Percentiles rank a stretch among this genome's conserved stretches.
These are phyloP conservation scores for Chrysophaeum taylorii DNA, from an alignment of 352 stramenopile genomes.

Conservation along the genomic window DNA sequence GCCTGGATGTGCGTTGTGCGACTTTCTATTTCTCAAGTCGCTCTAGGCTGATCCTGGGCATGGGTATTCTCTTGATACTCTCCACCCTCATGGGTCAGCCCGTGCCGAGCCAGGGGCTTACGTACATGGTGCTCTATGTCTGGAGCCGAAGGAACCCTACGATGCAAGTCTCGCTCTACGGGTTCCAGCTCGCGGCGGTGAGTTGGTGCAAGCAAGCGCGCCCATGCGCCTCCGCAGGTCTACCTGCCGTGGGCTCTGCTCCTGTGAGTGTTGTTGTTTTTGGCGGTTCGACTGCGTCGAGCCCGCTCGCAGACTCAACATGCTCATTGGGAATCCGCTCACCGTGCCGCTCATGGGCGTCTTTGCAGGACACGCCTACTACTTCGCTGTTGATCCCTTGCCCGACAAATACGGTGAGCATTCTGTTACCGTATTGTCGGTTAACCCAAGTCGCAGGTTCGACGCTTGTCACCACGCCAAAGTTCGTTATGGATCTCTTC, in stretches of 20 bases:
- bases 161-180: conserved; percentile 62
- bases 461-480: neutral
- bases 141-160: conserved; percentile 70
- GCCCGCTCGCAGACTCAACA: too few relatives aligned
- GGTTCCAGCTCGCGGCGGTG: conserved; percentile 63
- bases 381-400: conserved; percentile 70
- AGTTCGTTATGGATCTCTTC: neutral
- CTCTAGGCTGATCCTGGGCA: neutral
- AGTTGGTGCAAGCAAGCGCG: too few relatives aligned
- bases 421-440: too few relatives aligned
- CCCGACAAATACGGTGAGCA: conserved; percentile 24
- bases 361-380: conserved; percentile 69
- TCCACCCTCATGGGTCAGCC: conserved; percentile 63
- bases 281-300: too few relatives aligned
- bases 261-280: too few relatives aligned
- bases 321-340: conserved; percentile 67
- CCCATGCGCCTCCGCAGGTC: too few relatives aligned
- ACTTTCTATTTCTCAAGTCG: neutral
- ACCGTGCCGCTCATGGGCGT: conserved; percentile 63
- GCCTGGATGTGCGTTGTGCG: conserved; percentile 67
- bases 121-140: conserved; percentile 77
- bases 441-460: too few relatives aligned
- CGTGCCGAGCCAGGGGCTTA: conserved; percentile 62
- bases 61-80: conserved; percentile 39
- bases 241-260: conserved; percentile 72